Evolutionary conservation across 2,329 filamentous ascomycete genomes (phyloP), one percentile per base, ranked within the genome.

Genomic region (Chrysosporium queenslandicum): DNA sequence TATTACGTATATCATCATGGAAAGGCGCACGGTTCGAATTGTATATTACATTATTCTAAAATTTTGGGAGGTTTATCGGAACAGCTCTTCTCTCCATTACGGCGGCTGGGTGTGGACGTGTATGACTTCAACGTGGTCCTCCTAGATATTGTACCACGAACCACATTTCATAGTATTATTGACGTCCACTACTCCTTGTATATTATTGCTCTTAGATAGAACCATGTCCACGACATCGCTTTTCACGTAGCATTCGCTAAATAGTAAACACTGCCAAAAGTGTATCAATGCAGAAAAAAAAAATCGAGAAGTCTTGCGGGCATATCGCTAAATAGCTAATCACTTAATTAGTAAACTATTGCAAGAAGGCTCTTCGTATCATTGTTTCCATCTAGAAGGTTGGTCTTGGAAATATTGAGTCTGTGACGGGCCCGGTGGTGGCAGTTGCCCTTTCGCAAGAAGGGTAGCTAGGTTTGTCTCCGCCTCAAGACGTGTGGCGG

Each of bases 371-470:
- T 25, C 32, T 5, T 14, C 2, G 7, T 4, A 7, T 47, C 21
- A 52, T 63, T 70, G 69, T 60, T 71, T 72, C 67, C 70, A 74
- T 60, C 71, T 71, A 34, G 68, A 63, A 53, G 75, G 56, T 52
- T 74, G 72, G 52, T 72, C 69, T 65, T 75, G 71, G 46, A 75
- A 68, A 53, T 72, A 72, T 58, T 74, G 73, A 32, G 74, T 67
- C 58, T 74, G 71, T 42, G 47, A 40, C n/a, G 67, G 60, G 41
- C 59, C 53, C 4, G 55, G 32, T 48, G 59, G 61, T 27, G 55
- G 56, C 14, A 54, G 53, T 40, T 55, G 55, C 1, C 47, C 37
- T 9, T 42, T 40, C 20, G 47, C 25, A 14, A 50, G 37, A n/a
- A 71, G 61, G 7, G 68, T 66, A 5, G 70, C 61, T 25, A 71